A percentile compares a stretch with the other conserved stretches of the same genome.
Evolutionary conservation across 1,284 basidiomycete species (phyloP).

Genomic region (Ganoderma lingzhi): DNA sequence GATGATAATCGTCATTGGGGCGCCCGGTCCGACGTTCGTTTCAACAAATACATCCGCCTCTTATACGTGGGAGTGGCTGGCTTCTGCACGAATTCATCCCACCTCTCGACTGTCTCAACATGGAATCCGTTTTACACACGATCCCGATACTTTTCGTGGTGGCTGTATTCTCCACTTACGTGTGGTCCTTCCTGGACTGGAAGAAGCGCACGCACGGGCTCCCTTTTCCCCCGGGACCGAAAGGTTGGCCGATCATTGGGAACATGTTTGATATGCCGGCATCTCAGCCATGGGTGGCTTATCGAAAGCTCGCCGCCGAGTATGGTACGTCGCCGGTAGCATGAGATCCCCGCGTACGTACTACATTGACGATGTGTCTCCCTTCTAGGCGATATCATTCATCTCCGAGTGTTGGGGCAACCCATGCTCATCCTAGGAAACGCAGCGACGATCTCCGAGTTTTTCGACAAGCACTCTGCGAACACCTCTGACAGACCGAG

Average conservation of each 20-base stretch:
- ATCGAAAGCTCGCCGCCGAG: slow-evolving; percentile 9
- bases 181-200: slow-evolving; percentile 6
- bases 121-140: not conserved
- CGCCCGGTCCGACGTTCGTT: not conserved
- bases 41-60: not conserved
- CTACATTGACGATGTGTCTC: not conserved
- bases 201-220: slow-evolving; percentile 11
- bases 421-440: slow-evolving; percentile 23
- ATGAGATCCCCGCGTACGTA: not conserved
- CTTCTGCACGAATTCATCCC: not conserved
- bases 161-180: slow-evolving; percentile 2
- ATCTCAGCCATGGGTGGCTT: slow-evolving; percentile 13
- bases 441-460: slow-evolving; percentile 25
- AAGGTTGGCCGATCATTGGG: slow-evolving; percentile 15
- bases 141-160: not conserved
- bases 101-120: not conserved
- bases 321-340: slow-evolving; percentile 13
- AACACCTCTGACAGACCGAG: slow-evolving; percentile 30
- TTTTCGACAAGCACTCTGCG: slow-evolving; percentile 34
- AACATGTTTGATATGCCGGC: slow-evolving; percentile 17
- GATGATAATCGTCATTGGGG: too few species aligned
- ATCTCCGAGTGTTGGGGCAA: slow-evolving; percentile 27
- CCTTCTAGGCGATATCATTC: slow-evolving; percentile 36
- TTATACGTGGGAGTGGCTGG: not conserved
- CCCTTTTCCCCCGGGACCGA: slow-evolving; percentile 21